phyloP scores from a whole-genome alignment of 2,329 filamentous ascomycete species.

The Passalora sequoiae region DNA sequence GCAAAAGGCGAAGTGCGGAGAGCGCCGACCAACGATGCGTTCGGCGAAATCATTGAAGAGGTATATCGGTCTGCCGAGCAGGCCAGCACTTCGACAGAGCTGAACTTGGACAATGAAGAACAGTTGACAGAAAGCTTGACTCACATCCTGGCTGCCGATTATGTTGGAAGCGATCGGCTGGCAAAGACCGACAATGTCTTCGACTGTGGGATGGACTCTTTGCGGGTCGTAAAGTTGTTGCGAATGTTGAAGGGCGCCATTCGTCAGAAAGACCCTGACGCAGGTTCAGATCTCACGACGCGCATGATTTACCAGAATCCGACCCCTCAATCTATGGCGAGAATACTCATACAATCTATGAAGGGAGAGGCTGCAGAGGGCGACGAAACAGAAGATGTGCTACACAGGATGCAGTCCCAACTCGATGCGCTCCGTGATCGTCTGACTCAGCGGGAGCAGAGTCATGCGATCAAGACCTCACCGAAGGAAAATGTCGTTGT shows the following conservation, averaged over 20 bases:
- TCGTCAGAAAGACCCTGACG: background rate
- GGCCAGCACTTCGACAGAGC: background rate
- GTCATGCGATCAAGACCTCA: background rate
- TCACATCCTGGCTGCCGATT: background rate
- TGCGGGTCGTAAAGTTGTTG: slow-evolving; percentile 13
- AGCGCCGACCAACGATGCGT: slow-evolving; percentile 6
- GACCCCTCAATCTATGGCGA: background rate
- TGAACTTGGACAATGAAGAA: background rate
- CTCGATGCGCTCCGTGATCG: background rate
- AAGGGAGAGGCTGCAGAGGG: background rate
- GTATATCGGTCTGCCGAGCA: slow-evolving; percentile 1
- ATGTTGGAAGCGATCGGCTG: background rate
- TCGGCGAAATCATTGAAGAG: slow-evolving; percentile 2
- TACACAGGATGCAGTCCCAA: background rate
- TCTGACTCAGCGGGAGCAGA: background rate
- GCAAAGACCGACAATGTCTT: slow-evolving; percentile 1
- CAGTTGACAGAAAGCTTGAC: background rate
- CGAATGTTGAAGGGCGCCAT: background rate
- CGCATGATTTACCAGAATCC: background rate
- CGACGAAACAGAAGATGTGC: background rate
- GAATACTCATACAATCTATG: background rate
- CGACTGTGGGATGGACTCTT: slow-evolving; percentile 1
- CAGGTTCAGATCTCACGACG: background rate
- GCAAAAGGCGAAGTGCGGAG: slow-evolving; percentile 13
- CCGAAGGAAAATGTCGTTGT: slow-evolving; percentile 17